phyloP scores from a whole-genome alignment of 2,329 filamentous ascomycete genomes.

The Colletotrichum siamense region DNA sequence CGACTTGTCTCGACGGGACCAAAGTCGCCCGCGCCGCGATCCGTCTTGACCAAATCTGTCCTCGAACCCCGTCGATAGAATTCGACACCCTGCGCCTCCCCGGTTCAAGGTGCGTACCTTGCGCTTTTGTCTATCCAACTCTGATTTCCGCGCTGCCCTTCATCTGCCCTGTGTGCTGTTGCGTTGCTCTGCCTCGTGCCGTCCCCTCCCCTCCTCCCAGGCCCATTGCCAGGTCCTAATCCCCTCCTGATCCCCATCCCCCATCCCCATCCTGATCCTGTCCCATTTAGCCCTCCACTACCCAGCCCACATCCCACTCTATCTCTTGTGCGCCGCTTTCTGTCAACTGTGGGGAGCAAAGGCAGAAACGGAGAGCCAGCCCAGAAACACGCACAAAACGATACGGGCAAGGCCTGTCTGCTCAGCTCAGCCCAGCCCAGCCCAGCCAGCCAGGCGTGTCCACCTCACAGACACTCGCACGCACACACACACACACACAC shows the following conservation, averaged over 20 bases:
- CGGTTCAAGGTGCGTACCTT: slow-evolving; percentile 9
- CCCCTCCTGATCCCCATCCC: not conserved
- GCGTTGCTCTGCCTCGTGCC: slow-evolving; percentile 2
- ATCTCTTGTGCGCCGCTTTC: slow-evolving; percentile 18
- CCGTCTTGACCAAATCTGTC: not conserved
- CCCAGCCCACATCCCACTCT: slow-evolving; percentile 20
- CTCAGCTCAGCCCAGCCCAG: slow-evolving; percentile 1
- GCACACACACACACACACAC: not conserved
- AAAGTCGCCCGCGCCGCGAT: not conserved
- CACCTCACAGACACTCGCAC: not conserved
- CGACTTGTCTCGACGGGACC: not conserved
- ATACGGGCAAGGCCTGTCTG: not conserved
- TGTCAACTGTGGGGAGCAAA: slow-evolving; percentile 14
- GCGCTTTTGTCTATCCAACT: not conserved
- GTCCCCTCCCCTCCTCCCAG: not conserved
- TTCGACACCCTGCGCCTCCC: not conserved
- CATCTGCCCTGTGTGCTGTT: not conserved
- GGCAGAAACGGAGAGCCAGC: not conserved
- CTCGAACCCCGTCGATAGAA: not conserved
- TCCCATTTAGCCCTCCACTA: slow-evolving; percentile 20
- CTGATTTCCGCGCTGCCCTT: not conserved
- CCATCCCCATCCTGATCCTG: slow-evolving; percentile 12
- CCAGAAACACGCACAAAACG: not conserved
- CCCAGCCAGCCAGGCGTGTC: not conserved
- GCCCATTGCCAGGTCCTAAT: not conserved